Percentiles rank a stretch among this genome's conserved stretches.
These are phyloP conservation scores for Acer negundo DNA, from an alignment of 345 rosid genomes.

Conservation along the genomic window DNA sequence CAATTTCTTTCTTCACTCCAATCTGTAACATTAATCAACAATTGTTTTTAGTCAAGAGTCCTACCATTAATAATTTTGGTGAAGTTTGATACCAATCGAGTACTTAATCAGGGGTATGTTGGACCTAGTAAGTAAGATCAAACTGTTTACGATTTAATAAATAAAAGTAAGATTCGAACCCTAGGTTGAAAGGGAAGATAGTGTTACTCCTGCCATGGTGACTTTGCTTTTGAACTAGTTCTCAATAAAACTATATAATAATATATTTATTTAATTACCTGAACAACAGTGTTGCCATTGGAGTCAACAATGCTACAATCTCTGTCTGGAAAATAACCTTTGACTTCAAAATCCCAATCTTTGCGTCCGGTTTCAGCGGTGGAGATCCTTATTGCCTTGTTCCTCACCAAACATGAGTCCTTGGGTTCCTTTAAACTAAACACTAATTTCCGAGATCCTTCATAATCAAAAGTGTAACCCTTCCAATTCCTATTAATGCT, in stretches of 20 bases:
- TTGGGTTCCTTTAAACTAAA: conserved; percentile 69
- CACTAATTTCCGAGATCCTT: conserved; percentile 61
- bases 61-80: background rate
- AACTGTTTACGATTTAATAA: too few relatives aligned
- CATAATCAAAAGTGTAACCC: conserved; percentile 59
- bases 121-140: too few relatives aligned
- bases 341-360: conserved; percentile 51
- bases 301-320: conserved; percentile 58
- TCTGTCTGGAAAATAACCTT: conserved; percentile 69
- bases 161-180: too few relatives aligned
- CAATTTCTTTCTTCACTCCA: conserved; percentile 50
- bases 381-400: conserved; percentile 46
- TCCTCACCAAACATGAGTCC: conserved; percentile 43
- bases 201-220: too few relatives aligned
- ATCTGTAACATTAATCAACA: conserved; percentile 35
- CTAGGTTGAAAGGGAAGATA: too few relatives aligned
- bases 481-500: conserved; percentile 73
- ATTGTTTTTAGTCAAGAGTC: background rate
- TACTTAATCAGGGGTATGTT: too few relatives aligned
- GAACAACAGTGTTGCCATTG: conserved; percentile 51
- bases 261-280: conserved; percentile 24
- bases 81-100: too few relatives aligned
- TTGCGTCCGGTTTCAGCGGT: conserved; percentile 21
- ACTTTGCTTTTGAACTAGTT: too few relatives aligned
- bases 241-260: too few relatives aligned